Evolutionary conservation across 1,139 yeast genomes (phyloP), one percentile per base, ranked within the genome.

Genomic region (Saccharomycopsis crataegensis): DNA sequence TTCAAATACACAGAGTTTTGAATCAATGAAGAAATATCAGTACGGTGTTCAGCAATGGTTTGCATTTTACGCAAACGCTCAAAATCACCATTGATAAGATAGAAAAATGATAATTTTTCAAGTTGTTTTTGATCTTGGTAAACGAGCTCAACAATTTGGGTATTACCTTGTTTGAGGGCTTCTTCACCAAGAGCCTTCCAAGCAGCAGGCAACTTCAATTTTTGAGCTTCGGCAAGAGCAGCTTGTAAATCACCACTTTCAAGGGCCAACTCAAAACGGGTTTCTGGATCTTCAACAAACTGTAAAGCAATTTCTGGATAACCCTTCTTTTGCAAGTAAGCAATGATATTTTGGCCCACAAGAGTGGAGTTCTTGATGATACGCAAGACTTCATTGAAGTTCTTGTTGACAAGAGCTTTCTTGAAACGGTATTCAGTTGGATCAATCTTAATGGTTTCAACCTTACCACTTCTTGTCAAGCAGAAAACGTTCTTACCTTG

Each of bases 361-460:
- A 94, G 78, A 65, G 88, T 90, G 33, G 98, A 91, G 58, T 79
- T 83, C 64, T 82, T 84, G 68, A 94, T 93, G 61, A 94, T 82
- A 62, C 96, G 82, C 61, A 93, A 77, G 31, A 94, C 98, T 70
- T 94, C 99, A 60, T 82, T 82, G 72, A 89, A 93, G 69, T 93
- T 90, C 68, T 83, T 86, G 72, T 86, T 88, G 46, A 91, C 87
- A 62, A 94, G 76, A 6, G 99, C 96, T 65, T 84, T 85, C 75
- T 94, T 94, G 78, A 94, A 94, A 64, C 98, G 79, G 74, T 87
- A 94, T 71, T 94, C 99, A 37, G 98, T 91, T 48, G 99, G 97
- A 66, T 94, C 99, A 61, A 94, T 89, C 48, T 76, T 70, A 56
- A 90, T 70, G 50, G 80, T 77, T 65, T 88, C 93, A 56, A 90